Percentiles rank a stretch among this genome's conserved stretches.
Conservation (phyloP, 129 eudicot species). For the Glebionis coronaria region DNA sequence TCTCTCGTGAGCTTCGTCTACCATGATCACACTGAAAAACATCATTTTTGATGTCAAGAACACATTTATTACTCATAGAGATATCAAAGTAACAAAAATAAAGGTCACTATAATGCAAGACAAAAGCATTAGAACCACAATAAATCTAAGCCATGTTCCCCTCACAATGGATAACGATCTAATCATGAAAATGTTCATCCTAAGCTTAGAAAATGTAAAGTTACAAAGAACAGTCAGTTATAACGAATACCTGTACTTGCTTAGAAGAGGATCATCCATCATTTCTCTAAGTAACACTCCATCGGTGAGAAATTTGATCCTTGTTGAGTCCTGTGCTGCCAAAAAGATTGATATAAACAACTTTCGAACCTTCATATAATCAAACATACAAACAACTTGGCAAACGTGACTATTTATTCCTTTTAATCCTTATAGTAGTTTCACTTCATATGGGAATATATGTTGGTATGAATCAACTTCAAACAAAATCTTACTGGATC, state of each 20-base stretch:
- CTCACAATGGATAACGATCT: too few species aligned
- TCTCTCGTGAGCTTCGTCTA: conserved; percentile 99
- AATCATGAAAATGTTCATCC: too few species aligned
- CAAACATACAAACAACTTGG: not conserved
- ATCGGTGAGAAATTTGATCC: conserved; percentile 95
- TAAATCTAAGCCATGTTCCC: too few species aligned
- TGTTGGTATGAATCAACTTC: not conserved
- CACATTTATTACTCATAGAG: not conserved
- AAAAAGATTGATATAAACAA: conserved; percentile 30
- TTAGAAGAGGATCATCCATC: conserved; percentile 97
- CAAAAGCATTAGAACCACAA: too few species aligned
- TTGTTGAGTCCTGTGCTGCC: conserved; percentile 66
- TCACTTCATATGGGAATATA: too few species aligned
- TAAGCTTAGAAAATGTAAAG: too few species aligned
- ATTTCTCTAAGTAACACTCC: conserved; percentile 95
- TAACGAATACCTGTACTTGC: conserved; percentile 74
- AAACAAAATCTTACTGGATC: conserved; percentile 46
- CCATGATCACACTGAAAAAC: conserved; percentile 82
- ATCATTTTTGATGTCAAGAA: not conserved
- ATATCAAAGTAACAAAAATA: not conserved
- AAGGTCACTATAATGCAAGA: too few species aligned
- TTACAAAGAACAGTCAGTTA: not conserved
- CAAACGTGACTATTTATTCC: not conserved
- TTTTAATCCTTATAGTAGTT: not conserved
- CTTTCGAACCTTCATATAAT: conserved; percentile 24